Percentiles rank a stretch among this genome's conserved stretches.
Evolutionary conservation across 306 rosid genomes (phyloP).

Genomic region (Vigna angularis): DNA sequence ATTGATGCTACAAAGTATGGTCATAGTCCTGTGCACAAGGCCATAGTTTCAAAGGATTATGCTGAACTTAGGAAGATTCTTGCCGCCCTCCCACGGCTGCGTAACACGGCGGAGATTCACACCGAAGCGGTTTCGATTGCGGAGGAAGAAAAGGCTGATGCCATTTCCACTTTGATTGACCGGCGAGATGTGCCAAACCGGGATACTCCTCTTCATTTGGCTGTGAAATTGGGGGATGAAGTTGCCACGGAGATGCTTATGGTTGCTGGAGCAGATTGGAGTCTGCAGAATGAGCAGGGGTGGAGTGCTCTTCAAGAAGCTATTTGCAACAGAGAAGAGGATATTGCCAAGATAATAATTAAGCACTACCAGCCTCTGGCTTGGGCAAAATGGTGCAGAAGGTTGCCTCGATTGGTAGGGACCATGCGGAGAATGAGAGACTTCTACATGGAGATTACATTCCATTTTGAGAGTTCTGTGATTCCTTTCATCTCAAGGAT

Average conservation of each 20-base stretch:
- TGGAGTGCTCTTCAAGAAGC: slow-evolving; percentile 99
- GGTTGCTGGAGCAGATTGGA: slow-evolving; percentile 98
- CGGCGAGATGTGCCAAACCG: slow-evolving; percentile 91
- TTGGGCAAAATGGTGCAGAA: slow-evolving; percentile 99
- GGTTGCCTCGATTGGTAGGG: slow-evolving; percentile 92
- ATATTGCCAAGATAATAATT: slow-evolving; percentile 79
- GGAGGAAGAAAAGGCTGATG: slow-evolving; percentile 95
- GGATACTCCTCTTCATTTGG: slow-evolving; percentile 93
- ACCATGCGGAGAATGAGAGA: slow-evolving; percentile 96
- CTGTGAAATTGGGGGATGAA: slow-evolving; percentile 87
- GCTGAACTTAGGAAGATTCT: slow-evolving; percentile 70
- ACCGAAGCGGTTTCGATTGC: slow-evolving; percentile 70
- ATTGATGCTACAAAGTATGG: slow-evolving; percentile 72
- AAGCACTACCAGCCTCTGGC: slow-evolving; percentile 96
- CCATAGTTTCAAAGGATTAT: slow-evolving; percentile 78
- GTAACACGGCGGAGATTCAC: slow-evolving; percentile 70
- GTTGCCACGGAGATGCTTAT: slow-evolving; percentile 85
- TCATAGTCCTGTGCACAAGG: slow-evolving; percentile 94
- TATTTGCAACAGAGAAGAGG: slow-evolving; percentile 85
- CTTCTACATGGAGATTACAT: slow-evolving; percentile 97
- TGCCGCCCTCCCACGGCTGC: slow-evolving; percentile 66
- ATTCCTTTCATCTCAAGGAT: slow-evolving; percentile 97
- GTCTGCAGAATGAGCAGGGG: slow-evolving; percentile 97
- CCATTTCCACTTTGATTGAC: slow-evolving; percentile 77
- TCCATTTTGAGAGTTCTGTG: slow-evolving; percentile 98